Conservation (phyloP, 1,284 basidiomycete genomes). For the Chondrostereum purpureum region DNA sequence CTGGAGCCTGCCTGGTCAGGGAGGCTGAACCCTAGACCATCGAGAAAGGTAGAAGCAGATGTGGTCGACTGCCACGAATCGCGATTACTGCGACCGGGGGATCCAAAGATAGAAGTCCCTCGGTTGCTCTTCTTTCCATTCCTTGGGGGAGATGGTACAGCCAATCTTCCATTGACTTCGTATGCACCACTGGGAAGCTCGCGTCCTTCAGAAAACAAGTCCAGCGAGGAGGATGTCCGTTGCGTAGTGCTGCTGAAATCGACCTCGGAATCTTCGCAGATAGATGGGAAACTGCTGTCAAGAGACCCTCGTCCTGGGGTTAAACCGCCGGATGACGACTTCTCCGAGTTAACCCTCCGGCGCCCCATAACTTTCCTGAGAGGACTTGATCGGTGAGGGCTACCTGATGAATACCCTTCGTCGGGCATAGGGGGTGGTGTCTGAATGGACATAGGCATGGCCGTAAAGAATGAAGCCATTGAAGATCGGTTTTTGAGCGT, state of each 20-base stretch:
- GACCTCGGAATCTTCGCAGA: too few species aligned
- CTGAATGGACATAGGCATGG: constrained; percentile 12
- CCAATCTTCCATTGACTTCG: not conserved
- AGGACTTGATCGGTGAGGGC: too few species aligned
- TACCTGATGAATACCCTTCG: constrained; percentile 19
- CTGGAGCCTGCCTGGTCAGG: constrained; percentile 27
- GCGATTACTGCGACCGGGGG: constrained; percentile 20
- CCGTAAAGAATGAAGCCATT: constrained; percentile 12
- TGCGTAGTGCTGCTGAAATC: too few species aligned
- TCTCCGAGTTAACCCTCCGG: too few species aligned
- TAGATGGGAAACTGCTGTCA: too few species aligned
- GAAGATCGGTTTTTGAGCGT: constrained; percentile 13
- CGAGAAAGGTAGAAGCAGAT: constrained; percentile 32
- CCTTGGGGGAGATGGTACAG: not conserved
- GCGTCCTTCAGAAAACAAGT: constrained; percentile 45
- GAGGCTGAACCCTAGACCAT: constrained; percentile 36
- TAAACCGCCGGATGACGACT: too few species aligned
- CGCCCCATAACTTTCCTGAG: too few species aligned
- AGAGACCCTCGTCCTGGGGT: too few species aligned
- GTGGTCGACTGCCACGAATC: constrained; percentile 40
- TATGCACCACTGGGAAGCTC: constrained; percentile 13
- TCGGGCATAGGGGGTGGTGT: constrained; percentile 28
- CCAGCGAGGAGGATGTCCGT: constrained; percentile 27
- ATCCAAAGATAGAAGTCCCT: constrained; percentile 7
- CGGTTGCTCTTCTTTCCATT: not conserved